A percentile compares a stretch with the other conserved stretches of the same genome.
Evolutionary conservation across 768 basidiomycete genomes (phyloP).

Genomic region (Boletellus ananas): DNA sequence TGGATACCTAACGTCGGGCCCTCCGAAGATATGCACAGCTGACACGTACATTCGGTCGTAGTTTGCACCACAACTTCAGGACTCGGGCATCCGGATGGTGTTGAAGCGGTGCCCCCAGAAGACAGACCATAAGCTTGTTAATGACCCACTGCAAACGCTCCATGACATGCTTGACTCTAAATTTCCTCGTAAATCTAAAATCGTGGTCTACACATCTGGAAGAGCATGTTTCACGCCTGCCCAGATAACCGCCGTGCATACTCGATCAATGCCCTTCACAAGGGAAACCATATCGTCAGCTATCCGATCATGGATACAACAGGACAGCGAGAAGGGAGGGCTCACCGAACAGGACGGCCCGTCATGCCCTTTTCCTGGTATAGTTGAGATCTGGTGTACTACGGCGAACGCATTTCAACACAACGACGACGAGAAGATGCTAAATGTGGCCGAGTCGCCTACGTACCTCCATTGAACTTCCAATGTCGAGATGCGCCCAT

Average conservation of each 20-base stretch:
- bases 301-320: too few species aligned
- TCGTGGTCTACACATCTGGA: too few species aligned
- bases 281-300: not conserved
- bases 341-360: constrained; percentile 74
- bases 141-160: not conserved
- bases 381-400: constrained; percentile 50
- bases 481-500: constrained; percentile 90
- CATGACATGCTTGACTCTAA: not conserved
- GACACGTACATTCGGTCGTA: too few species aligned
- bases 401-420: too few species aligned
- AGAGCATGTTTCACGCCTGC: constrained; percentile 9
- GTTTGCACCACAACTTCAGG: too few species aligned
- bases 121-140: too few species aligned
- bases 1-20: too few species aligned
- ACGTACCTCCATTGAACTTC: constrained; percentile 68
- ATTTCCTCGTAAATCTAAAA: not conserved
- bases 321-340: not conserved
- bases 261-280: constrained; percentile 31
- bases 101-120: too few species aligned
- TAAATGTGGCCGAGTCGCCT: not conserved
- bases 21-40: too few species aligned
- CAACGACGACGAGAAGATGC: too few species aligned
- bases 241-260: constrained; percentile 27
- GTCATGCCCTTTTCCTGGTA: constrained; percentile 79
- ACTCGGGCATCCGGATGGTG: too few species aligned